phyloP scores from a whole-genome alignment of 1,139 yeast genomes.

The Hyphopichia buzzinii region DNA sequence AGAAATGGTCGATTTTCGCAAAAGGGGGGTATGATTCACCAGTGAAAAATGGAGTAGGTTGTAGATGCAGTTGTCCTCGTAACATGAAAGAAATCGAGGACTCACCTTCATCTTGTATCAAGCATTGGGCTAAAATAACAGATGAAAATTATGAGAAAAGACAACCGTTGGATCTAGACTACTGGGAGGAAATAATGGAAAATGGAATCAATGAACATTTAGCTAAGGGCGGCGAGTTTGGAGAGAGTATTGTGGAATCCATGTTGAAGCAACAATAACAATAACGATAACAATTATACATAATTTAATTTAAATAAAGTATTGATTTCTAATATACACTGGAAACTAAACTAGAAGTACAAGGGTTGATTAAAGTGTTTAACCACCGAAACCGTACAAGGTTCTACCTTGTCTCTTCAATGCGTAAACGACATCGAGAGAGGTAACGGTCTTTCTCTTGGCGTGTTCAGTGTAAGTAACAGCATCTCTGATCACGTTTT shows the following conservation, averaged over 20 bases:
- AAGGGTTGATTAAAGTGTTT: constrained; percentile 18
- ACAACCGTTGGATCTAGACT: constrained; percentile 30
- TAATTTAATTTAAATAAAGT: not conserved
- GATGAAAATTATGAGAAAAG: constrained; percentile 29
- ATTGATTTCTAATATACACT: constrained; percentile 31
- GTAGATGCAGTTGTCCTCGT: constrained; percentile 79
- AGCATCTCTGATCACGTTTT: constrained; percentile 89
- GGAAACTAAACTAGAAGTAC: constrained; percentile 21
- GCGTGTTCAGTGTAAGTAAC: constrained; percentile 96
- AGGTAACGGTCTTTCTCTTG: constrained; percentile 95
- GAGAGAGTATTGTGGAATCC: constrained; percentile 15
- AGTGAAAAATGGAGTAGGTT: constrained; percentile 63
- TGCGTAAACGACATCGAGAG: constrained; percentile 91
- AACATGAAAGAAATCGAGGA: constrained; percentile 52
- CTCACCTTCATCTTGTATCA: constrained; percentile 51
- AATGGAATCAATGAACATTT: constrained; percentile 22
- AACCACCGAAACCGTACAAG: constrained; percentile 97
- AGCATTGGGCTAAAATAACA: constrained; percentile 51
- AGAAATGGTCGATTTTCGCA: not conserved
- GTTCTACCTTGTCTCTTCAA: constrained; percentile 98
- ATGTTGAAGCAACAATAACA: constrained; percentile 5
- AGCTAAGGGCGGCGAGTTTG: constrained; percentile 27
- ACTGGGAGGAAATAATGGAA: constrained; percentile 31
- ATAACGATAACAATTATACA: not conserved
- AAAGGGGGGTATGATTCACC: constrained; percentile 35